Evolutionary conservation across 1,284 basidiomycete genomes (phyloP).

Genomic region (Coniferiporia weirii): DNA sequence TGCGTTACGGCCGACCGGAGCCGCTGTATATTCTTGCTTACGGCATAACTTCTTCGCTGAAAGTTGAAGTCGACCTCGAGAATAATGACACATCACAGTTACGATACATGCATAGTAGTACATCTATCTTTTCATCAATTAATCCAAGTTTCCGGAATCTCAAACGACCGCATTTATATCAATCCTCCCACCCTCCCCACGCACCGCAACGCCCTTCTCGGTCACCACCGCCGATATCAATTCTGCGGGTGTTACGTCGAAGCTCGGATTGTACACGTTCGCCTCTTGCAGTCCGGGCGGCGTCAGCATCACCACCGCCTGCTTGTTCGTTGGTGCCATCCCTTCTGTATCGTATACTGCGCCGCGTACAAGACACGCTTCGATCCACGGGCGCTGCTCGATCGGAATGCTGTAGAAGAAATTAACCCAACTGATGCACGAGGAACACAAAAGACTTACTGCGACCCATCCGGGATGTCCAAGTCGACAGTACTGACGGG

Average conservation of each 20-base stretch:
- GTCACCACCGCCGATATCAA: slow-evolving; percentile 82
- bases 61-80: no score
- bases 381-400: slow-evolving; percentile 80
- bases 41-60: no score
- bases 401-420: slow-evolving; percentile 69
- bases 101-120: neutral
- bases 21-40: no score
- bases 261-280: slow-evolving; percentile 85
- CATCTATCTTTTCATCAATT: neutral
- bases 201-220: slow-evolving; percentile 81
- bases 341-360: slow-evolving; percentile 50
- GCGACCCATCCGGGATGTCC: slow-evolving; percentile 62
- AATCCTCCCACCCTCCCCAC: slow-evolving; percentile 41
- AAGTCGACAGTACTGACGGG: slow-evolving; percentile 88
- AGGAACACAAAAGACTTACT: slow-evolving; percentile 40
- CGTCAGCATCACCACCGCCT: slow-evolving; percentile 71
- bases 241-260: slow-evolving; percentile 89
- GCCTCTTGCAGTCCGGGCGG: slow-evolving; percentile 48
- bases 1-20: no score
- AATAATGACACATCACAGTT: no score
- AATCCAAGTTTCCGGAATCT: neutral
- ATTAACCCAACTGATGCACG: neutral
- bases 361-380: slow-evolving; percentile 84
- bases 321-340: slow-evolving; percentile 40
- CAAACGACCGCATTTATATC: slow-evolving; percentile 51